phyloP scores from a whole-genome alignment of 192 early-diverging fungal genomes.

The Chytriomyces sp. region DNA sequence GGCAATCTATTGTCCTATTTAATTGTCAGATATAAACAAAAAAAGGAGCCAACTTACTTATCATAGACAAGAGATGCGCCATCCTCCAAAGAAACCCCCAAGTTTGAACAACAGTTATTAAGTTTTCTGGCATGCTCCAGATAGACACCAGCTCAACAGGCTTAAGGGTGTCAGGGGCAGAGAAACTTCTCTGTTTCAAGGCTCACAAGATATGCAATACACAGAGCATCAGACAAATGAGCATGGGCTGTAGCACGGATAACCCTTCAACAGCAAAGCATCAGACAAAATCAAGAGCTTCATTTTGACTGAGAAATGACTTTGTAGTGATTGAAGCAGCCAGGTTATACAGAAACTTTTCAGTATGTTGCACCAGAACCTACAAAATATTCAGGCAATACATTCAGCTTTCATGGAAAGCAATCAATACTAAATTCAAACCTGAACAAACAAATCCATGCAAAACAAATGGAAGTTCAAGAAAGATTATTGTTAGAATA shows the following conservation, averaged over 20 bases:
- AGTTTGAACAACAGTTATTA: neutral
- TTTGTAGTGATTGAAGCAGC: neutral
- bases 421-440: too few species aligned
- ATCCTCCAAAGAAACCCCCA: neutral
- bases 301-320: neutral
- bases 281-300: neutral
- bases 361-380: too few species aligned
- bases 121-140: neutral
- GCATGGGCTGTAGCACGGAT: neutral
- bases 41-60: neutral
- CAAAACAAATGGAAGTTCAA: too few species aligned
- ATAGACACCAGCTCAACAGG: neutral
- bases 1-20: neutral
- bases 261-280: neutral
- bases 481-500: too few species aligned
- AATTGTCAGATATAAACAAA: too few species aligned
- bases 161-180: neutral
- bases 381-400: too few species aligned
- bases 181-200: neutral
- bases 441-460: too few species aligned
- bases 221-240: neutral
- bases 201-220: neutral
- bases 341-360: neutral
- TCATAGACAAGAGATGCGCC: neutral
- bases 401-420: too few species aligned